These are phyloP conservation scores for Cephaloascus fragrans DNA, from an alignment of 805 yeast genomes.

Conservation along the genomic window DNA sequence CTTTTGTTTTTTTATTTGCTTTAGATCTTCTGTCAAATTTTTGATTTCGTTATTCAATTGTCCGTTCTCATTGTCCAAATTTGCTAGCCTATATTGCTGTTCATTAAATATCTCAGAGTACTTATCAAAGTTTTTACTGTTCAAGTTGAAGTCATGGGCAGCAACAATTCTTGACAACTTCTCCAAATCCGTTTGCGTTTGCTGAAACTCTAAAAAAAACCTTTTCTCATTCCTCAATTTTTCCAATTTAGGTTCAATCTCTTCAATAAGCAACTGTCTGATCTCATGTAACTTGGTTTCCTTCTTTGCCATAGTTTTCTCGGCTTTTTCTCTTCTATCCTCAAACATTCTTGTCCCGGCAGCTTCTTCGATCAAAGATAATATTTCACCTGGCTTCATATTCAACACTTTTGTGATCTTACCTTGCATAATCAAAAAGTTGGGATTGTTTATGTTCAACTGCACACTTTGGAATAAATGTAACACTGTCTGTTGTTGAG, in stretches of 20 bases:
- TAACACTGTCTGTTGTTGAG: conserved; percentile 87
- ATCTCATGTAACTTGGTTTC: conserved; percentile 79
- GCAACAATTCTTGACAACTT: conserved; percentile 62
- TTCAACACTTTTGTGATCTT: conserved; percentile 93
- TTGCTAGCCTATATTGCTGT: conserved; percentile 27
- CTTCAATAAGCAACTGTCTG: conserved; percentile 63
- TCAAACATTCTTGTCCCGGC: conserved; percentile 97
- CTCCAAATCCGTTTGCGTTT: conserved; percentile 72
- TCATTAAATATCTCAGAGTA: conserved; percentile 32
- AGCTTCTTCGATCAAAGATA: conserved; percentile 92
- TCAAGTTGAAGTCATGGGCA: conserved; percentile 58
- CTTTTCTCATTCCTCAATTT: conserved; percentile 75
- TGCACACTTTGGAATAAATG: conserved; percentile 91
- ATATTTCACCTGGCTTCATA: conserved; percentile 87
- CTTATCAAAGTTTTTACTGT: conserved; percentile 28
- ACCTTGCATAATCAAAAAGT: conserved; percentile 97
- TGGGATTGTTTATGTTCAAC: conserved; percentile 92
- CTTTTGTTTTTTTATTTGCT: conserved; percentile 38
- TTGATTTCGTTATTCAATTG: conserved; percentile 44
- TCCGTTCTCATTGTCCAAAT: conserved; percentile 32
- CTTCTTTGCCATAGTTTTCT: conserved; percentile 84
- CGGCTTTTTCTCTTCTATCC: conserved; percentile 85
- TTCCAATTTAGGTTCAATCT: conserved; percentile 87
- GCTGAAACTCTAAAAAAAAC: conserved; percentile 77
- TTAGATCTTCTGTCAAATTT: conserved; percentile 52